Evolutionary conservation across 225 moss, liverwort and hornwort species (phyloP).

Genomic region (Pseudisothecium myosuroides): DNA sequence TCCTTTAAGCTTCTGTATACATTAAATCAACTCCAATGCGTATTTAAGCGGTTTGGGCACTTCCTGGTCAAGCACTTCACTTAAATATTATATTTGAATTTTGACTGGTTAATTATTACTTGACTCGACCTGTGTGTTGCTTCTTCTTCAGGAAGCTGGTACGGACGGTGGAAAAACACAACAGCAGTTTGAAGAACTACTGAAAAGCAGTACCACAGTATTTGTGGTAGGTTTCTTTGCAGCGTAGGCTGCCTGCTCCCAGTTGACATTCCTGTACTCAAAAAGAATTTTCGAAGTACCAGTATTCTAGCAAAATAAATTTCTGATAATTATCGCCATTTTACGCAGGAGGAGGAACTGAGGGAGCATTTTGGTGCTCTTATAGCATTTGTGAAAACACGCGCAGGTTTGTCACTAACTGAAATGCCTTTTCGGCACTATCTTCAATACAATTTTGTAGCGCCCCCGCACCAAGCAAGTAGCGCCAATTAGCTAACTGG

Average conservation of each 20-base stretch:
- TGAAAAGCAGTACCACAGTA: constrained; percentile 91
- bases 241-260: not conserved
- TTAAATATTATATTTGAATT: not conserved
- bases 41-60: not conserved
- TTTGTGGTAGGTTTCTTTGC: constrained; percentile 53
- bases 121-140: not conserved
- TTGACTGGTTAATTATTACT: not conserved
- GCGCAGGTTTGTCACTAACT: constrained; percentile 60
- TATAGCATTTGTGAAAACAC: constrained; percentile 95
- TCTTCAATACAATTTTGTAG: not conserved
- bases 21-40: not conserved
- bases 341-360: constrained; percentile 90
- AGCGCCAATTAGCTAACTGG: not conserved
- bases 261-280: not conserved
- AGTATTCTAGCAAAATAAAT: not conserved
- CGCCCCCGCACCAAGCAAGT: not conserved
- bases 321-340: not conserved
- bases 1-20: not conserved
- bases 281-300: not conserved
- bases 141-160: constrained; percentile 71
- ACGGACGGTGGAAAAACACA: constrained; percentile 91
- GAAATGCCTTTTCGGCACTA: not conserved
- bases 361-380: constrained; percentile 88
- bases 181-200: constrained; percentile 86
- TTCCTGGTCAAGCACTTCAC: not conserved